Evolutionary conservation across 768 basidiomycete genomes (phyloP), one percentile per base, ranked within the genome.

Genomic region (Baorangia bicolor): DNA sequence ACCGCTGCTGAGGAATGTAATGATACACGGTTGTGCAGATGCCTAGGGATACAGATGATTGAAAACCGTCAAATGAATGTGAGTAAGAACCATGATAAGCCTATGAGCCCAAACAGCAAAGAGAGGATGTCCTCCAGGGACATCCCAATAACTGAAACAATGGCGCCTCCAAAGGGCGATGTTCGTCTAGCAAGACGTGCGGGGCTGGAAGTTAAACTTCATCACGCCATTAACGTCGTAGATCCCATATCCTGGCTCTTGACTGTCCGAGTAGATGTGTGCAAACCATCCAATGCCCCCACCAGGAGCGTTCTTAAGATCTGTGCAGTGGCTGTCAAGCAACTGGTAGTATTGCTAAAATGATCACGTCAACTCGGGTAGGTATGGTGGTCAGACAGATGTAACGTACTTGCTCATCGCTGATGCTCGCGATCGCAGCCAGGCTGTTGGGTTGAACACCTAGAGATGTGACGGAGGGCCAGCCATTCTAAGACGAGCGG

Each of bases 281-380:
- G 86, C 87, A 62, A 92, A 92, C 90, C 89, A 92, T 12, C 89
- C 87, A 34, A 90, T 73, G 23, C 87, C 87, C 21, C 87, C 87
- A 3, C 79, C 80, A 28, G 70, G 57, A 25, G 81, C 80, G 0
- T 59, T 63, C 70, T 91, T 91, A 63, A 91, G 75, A 61, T 83
- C 77, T 11, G 73, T 63, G 63, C 89, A 91, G 51, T 86, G 79
- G 2, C 74, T 66, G 59, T 92, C 87, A 16, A 91, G 78, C 13
- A 91, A 68, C 20, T 70, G 69, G 57, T 76, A 90, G 64, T 90
- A 91, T 53, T 88, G 58, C 58, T 62, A 50, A 21, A 37, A 38
- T 23, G 20, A 53, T 4, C 33, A 13, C 2, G 20, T 56, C 56
- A 57, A 28, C 16, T 43, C 14, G 14, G 45, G 27, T 1, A 28